These are phyloP conservation scores for Penicilliopsis zonata DNA, from an alignment of 495 filamentous ascomycete genomes.

Conservation along the genomic window DNA sequence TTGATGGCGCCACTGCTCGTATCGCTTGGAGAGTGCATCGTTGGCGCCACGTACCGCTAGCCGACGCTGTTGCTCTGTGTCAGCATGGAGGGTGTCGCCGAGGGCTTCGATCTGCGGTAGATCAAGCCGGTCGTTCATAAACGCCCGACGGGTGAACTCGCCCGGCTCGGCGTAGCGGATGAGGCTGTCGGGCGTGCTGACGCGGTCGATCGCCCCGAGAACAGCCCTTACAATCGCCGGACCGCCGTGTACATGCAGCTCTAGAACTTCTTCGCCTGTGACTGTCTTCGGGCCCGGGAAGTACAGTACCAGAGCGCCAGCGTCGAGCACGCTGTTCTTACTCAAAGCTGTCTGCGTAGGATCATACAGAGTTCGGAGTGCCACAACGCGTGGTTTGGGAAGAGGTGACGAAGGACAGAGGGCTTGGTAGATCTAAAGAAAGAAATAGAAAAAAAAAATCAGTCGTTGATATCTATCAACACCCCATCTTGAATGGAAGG, in stretches of 20 bases:
- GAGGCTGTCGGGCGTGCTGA: slow-evolving; percentile 8
- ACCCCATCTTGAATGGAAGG: neutral
- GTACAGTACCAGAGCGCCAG: slow-evolving; percentile 73
- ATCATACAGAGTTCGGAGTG: slow-evolving; percentile 63
- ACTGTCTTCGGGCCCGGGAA: slow-evolving; percentile 76
- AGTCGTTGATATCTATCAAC: slow-evolving; percentile 5
- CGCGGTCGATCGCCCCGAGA: slow-evolving; percentile 58
- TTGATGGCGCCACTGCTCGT: slow-evolving; percentile 71
- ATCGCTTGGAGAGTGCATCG: slow-evolving; percentile 57
- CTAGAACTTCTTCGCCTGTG: slow-evolving; percentile 86
- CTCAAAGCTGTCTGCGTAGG: slow-evolving; percentile 32
- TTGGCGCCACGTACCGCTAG: slow-evolving; percentile 70
- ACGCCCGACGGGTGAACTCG: slow-evolving; percentile 90
- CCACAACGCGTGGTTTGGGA: slow-evolving; percentile 65
- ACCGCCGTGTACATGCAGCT: slow-evolving; percentile 91
- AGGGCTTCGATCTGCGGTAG: slow-evolving; percentile 92
- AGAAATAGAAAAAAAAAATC: slow-evolving; percentile 5
- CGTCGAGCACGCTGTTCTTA: slow-evolving; percentile 59
- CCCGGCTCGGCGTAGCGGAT: slow-evolving; percentile 90
- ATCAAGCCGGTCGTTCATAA: slow-evolving; percentile 73
- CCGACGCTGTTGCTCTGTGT: slow-evolving; percentile 88
- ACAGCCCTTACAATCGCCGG: slow-evolving; percentile 78
- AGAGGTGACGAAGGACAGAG: slow-evolving; percentile 55
- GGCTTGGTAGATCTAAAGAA: slow-evolving; percentile 54
- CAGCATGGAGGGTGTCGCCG: slow-evolving; percentile 70